phyloP scores from a whole-genome alignment of 75 land plant species.

The Cunninghamia lanceolata region DNA sequence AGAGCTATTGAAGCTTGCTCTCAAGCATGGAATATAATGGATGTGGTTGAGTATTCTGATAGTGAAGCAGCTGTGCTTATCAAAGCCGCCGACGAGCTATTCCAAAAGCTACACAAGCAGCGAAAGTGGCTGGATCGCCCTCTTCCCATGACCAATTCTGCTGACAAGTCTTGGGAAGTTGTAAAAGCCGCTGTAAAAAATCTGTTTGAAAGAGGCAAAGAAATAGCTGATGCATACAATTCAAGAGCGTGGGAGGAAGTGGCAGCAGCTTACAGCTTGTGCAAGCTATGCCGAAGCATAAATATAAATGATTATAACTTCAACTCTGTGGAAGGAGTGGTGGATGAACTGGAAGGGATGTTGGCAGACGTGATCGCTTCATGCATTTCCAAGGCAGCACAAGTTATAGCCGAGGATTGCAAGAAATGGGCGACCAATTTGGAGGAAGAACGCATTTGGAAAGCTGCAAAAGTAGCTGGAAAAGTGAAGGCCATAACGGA shows the following conservation, averaged over 20 bases:
- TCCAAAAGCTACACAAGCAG: neutral
- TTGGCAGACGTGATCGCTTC: neutral
- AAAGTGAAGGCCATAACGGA: neutral
- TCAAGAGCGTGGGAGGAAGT: neutral
- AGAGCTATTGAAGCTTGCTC: neutral
- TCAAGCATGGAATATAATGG: neutral
- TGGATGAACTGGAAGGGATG: neutral
- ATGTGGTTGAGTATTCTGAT: neutral
- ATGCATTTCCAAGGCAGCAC: neutral
- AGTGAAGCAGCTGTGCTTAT: neutral
- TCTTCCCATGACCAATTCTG: neutral
- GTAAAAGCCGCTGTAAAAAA: neutral
- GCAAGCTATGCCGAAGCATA: too few species aligned
- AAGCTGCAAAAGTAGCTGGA: neutral
- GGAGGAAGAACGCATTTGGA: neutral
- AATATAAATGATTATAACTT: neutral
- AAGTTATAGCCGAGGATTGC: neutral
- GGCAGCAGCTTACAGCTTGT: neutral
- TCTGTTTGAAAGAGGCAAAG: neutral
- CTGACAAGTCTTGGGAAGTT: neutral
- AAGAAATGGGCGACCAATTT: neutral
- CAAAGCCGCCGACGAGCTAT: neutral
- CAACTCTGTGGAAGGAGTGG: neutral
- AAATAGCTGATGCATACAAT: neutral
- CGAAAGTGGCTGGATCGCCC: neutral